A percentile compares a stretch with the other conserved stretches of the same genome.
phyloP scores from a whole-genome alignment of 1,139 yeast species.

The Magnusiomyces clavatus region DNA sequence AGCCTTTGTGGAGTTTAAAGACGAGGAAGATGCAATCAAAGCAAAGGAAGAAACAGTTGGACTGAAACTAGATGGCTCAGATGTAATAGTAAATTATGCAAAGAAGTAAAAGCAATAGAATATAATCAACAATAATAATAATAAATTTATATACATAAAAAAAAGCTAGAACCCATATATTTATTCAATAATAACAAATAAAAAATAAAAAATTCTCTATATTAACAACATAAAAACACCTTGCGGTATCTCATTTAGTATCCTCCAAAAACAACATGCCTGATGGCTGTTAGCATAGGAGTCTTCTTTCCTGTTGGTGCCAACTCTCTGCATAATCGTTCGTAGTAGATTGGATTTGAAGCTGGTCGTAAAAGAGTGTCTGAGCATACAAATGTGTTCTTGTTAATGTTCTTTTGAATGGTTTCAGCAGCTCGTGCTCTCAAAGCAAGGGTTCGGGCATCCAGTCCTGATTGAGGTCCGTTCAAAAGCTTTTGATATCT shows the following conservation, averaged over 20 bases:
- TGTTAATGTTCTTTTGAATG: constrained; percentile 21
- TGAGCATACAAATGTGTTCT: constrained; percentile 20
- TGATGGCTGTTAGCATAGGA: constrained; percentile 33
- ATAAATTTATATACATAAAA: constrained; percentile 11
- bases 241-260: constrained; percentile 19
- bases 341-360: constrained; percentile 77
- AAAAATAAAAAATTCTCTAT: background rate
- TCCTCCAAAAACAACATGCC: constrained; percentile 32
- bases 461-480: constrained; percentile 20
- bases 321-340: constrained; percentile 60
- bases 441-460: constrained; percentile 21
- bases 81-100: constrained; percentile 43
- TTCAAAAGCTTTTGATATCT: constrained; percentile 22
- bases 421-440: constrained; percentile 25
- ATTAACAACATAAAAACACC: background rate
- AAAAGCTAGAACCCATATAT: background rate
- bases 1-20: constrained; percentile 74
- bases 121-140: constrained; percentile 1
- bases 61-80: constrained; percentile 32
- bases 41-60: constrained; percentile 37
- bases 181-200: background rate
- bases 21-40: constrained; percentile 42
- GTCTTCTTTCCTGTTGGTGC: constrained; percentile 68
- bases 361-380: constrained; percentile 65
- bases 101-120: constrained; percentile 32